Evolutionary conservation across 306 rosid species (phyloP), one percentile per base, ranked within the genome.

Genomic region (Cicer chorassanicum): DNA sequence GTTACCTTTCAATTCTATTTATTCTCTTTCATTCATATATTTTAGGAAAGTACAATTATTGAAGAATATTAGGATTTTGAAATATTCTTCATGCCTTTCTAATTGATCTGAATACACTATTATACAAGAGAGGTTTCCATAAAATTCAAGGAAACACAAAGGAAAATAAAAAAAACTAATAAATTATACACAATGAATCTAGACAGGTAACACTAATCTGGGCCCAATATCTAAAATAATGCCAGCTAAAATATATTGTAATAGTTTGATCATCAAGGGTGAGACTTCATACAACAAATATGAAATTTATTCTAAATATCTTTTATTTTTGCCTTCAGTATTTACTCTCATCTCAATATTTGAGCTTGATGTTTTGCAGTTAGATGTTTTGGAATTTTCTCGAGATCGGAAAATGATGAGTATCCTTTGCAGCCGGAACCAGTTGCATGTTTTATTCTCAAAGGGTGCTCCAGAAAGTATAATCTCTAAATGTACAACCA

Each of bases 381-480:
- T 91, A 56, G 83, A 90, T 77, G 76, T 84, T 44, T 84, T 89
- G 87, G 96, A 94, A 10, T 94, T 94, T 79, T 87, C 98, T 73
- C 96, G 96, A 60, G 96, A 94, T 81, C 90, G 98, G 66, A 94
- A 94, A 87, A 89, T 94, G 97, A 91, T 94, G 98, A 91, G 97
- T 87, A 87, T 91, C 77, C 90, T 91, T 55, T 94, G 98, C 80
- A 87, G 92, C 87, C 88, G 90, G 84, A 89, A 87, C 82, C 92
- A 91, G 76, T 70, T 84, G 79, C 94, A 86, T 68, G 78, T 90
- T 72, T 74, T 94, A 80, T 94, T 94, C 80, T 88, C 92, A 29
- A 94, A 94, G 86, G 98, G 98, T 70, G 97, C 98, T 72, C 98
- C 98, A 8, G 98, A 94, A 88, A 91, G 96, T 78, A 88, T 94